Base-by-base conservation (phyloP, 768 basidiomycete species). In the Jaapia argillacea region DNA sequence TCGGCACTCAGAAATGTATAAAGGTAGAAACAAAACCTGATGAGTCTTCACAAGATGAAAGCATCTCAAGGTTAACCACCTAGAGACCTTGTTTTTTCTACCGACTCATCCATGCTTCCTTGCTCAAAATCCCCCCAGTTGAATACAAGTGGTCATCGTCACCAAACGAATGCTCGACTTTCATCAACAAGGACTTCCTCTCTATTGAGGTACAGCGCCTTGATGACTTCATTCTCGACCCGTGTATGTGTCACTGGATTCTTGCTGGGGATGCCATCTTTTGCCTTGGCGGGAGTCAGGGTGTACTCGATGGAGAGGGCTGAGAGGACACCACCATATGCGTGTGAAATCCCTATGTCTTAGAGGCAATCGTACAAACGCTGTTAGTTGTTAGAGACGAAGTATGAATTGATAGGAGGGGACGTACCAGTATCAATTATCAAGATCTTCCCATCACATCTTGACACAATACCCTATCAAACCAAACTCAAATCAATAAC, bases 261-360 rank as follows among this genome's bases (percentile, higher is more conserved):
- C 31, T 65, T 58, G 7, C 50, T 50, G 42, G 28, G 4, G 26
- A 22, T 16, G 22, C n/a, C n/a, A n/a, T 36, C 44, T 4, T 23
- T 54, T 20, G 56, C 47, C 14, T 60, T 51, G 40, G 75, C 57
- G 2, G 88, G 88, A 6, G 76, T 77, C 21, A 96, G 72, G 2
- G 77, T 82, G 63, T 97, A 94, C 26, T 83, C 71, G 44, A 97
- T 81, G 12, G 86, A 87, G 7, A 97, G 64, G 3, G 92, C 90
- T 2, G 92, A 93, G 4, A 96, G 68, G 0, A 77, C 80, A 10
- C 94, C 94, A n/a, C 89, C 92, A 53, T 96, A 97, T 2, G 93
- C 93, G 57, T 86, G 87, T 4, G 90, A 92, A 40, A 94, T 93
- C n/a, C 90, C 86, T 85, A 48, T 25, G 35, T 6, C 22, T 28